Evolutionary conservation across 768 basidiomycete species (phyloP), one percentile per base, ranked within the genome.

Genomic region (Ephemerocybe angulata): DNA sequence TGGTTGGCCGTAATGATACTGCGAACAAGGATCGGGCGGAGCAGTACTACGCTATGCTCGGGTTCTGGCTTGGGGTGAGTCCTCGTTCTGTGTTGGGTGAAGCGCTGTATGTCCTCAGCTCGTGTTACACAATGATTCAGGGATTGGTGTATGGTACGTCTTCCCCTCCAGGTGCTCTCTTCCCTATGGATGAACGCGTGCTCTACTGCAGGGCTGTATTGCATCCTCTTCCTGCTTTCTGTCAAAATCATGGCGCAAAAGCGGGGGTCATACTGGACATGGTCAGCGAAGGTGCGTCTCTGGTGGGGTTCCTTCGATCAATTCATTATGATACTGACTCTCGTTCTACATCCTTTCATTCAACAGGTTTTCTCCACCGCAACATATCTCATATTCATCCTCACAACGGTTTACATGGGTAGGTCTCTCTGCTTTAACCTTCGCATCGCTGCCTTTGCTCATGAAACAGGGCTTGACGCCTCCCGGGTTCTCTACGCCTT

Each of bases 401-500:
- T 53, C 25, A 44, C 52, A 11, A 53, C 41, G 4, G 28, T 31
- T 12, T 53, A 28, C 29, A 53, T 41, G 24, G 52, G 50, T 52
- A 28, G n/a, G 37, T 41, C 17, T 24, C 13, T 52, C 6, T 13
- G 10, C 15, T 24, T 17, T 24, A 13, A 22, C 8, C 6, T 33
- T 30, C 25, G 33, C 35, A 22, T 21, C 12, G 21, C 8, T 42
- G 8, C 6, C 15, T 17, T n/a, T 6, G 22, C 7, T 13, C 10
- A 33, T 40, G 4, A 13, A 33, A 33, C 53, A 50, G 52, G 27
- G 37, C 50, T 44, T 49, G 21, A 27, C 38, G 24, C 48, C 28
- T 53, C 40, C 17, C 52, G 52, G 8, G 22, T 53, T 53, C 52
- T 19, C 28, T 29, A 40, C 25, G 24, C 38, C 52, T 37, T 53